These are phyloP conservation scores for Rhodomyrtus psidioides DNA, from an alignment of 441 rosid genomes.

Conservation along the genomic window DNA sequence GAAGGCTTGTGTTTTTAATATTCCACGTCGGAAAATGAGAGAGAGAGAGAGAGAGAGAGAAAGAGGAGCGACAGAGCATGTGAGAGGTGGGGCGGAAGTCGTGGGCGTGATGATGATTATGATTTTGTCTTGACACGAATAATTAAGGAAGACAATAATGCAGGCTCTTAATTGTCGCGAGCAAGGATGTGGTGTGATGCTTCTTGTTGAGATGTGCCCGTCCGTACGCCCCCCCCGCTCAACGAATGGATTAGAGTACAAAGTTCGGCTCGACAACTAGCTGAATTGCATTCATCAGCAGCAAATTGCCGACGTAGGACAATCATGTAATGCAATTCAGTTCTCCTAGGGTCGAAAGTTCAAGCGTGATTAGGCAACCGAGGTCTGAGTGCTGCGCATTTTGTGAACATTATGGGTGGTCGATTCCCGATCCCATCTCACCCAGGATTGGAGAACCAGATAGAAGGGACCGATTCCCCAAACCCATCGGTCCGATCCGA, in stretches of 20 bases:
- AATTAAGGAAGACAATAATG: conserved; percentile 11
- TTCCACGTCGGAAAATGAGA: conserved; percentile 5
- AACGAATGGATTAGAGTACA: background rate
- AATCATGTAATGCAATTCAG: no score
- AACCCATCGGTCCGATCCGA: no score
- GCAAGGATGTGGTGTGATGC: no score
- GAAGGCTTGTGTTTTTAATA: background rate
- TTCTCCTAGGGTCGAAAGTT: no score
- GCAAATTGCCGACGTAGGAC: background rate
- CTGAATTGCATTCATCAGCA: background rate
- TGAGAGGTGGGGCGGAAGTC: background rate
- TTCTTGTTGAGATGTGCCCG: background rate
- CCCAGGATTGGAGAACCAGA: no score
- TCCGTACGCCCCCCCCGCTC: background rate
- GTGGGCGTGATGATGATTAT: conserved; percentile 27
- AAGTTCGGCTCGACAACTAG: background rate
- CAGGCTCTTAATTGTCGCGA: background rate
- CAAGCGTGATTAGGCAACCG: no score
- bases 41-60: background rate
- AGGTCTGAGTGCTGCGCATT: background rate
- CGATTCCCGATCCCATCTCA: no score
- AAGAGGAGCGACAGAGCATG: conserved; percentile 5
- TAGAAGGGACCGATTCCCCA: fast-evolving
- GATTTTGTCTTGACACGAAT: conserved; percentile 30
- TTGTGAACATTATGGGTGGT: no score